Base-by-base conservation (phyloP, 345 rosid species). In the Ceriops decandra region DNA sequence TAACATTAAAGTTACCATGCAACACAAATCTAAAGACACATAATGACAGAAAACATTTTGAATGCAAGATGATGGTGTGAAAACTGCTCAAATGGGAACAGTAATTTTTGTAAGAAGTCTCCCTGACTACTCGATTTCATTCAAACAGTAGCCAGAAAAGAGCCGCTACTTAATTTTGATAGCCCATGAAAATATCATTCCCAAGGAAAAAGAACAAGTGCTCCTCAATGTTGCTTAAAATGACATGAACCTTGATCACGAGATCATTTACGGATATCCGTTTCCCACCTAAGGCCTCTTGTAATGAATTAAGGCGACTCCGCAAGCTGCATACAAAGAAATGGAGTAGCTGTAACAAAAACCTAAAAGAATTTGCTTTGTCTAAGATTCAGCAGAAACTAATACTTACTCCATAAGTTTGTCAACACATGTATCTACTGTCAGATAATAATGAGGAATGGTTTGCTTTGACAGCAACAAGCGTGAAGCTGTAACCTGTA, bases 351-450 rank as follows among this genome's bases (percentile, higher is more conserved):
- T 52, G 36, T 54, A 63, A 57, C 71, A 20, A 72, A 57, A 33
- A 21, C 30, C 19, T 13, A 57, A 46, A 51, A 51, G 6, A 58
- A 24, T 10, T 16, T 24, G 28, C 52, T 4, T 59, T 16, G 30
- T 21, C 1, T 60, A 70, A 52, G 49, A 63, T 64, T 53, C 62
- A 38, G 56, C 30, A 20, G 35, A 47, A 66, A 59, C 63, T 53
- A n/a, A 67, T 68, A 71, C 85, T 85, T 73, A 95, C 98, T 79
- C 83, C 90, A 87, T 85, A 52, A 95, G 89, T 82, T 85, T 90
- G 87, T 91, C 99, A 71, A 95, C 97, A 75, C 93, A 85, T 69
- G 92, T 68, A 87, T 95, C 99, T 5, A 91, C 97, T 7, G 97
- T 87, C 76, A 95, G 66, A 79, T 95, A 95, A 82, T 91, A 95